Evolutionary conservation across 176 grass and related monocot genomes (phyloP).

Genomic region (Oryza rufipogon): DNA sequence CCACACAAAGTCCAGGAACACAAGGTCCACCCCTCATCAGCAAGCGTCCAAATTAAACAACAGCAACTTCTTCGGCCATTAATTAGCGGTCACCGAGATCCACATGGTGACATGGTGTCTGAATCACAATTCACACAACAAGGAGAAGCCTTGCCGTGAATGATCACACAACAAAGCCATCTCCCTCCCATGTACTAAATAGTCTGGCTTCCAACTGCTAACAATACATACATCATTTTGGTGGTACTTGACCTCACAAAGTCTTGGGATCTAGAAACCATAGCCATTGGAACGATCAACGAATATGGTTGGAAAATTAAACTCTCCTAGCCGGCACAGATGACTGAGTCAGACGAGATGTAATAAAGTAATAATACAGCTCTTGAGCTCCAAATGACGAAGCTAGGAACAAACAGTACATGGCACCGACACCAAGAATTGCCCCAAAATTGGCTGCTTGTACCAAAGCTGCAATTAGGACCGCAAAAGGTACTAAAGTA

Average conservation of each 20-base stretch:
- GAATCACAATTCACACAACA: constrained; percentile 1
- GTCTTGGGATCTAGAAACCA: neutral
- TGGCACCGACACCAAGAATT: constrained; percentile 30
- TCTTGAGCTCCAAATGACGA: constrained; percentile 20
- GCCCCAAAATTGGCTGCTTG: neutral
- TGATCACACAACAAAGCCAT: constrained; percentile 19
- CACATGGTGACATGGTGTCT: constrained; percentile 12
- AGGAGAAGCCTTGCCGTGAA: neutral
- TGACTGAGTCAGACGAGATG: constrained; percentile 27
- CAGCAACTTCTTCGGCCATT: constrained; percentile 34
- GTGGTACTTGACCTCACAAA: constrained; percentile 15
- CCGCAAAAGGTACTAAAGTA: constrained; percentile 19
- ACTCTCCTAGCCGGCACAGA: neutral
- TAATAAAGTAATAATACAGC: neutral
- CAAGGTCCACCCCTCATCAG: constrained; percentile 15
- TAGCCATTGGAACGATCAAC: neutral
- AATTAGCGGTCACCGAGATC: neutral
- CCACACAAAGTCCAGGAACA: constrained; percentile 25
- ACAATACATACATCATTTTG: neutral
- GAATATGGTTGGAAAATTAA: constrained; percentile 27
- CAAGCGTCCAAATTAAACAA: constrained; percentile 35
- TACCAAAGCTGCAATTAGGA: constrained; percentile 28
- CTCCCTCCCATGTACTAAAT: constrained; percentile 16
- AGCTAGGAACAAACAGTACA: constrained; percentile 27
- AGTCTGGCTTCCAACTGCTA: constrained; percentile 11